phyloP scores from a whole-genome alignment of 164 flowering plant species.

The Taxillus chinensis region DNA sequence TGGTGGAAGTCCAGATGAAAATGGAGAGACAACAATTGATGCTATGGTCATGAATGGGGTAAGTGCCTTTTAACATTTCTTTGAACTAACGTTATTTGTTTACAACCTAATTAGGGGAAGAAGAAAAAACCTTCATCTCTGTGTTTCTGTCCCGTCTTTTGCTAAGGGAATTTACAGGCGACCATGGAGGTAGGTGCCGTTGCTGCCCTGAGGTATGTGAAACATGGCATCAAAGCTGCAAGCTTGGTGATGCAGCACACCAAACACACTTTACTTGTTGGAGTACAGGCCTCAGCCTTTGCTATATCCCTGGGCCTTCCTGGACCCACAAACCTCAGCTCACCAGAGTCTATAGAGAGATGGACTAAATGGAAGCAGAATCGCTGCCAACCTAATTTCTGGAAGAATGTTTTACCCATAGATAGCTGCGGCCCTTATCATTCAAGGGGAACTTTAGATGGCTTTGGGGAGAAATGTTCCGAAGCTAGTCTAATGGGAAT shows the following conservation, averaged over 20 bases:
- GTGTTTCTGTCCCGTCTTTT: slow-evolving; percentile 12
- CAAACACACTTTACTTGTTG: slow-evolving; percentile 82
- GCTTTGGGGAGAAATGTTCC: slow-evolving; percentile 22
- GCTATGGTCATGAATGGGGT: slow-evolving; percentile 98
- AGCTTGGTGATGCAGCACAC: slow-evolving; percentile 81
- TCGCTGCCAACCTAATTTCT: slow-evolving; percentile 80
- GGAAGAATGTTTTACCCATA: slow-evolving; percentile 61
- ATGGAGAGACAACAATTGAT: slow-evolving; percentile 93
- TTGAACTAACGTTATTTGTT: slow-evolving; percentile 1
- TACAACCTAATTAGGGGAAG: too few relatives aligned
- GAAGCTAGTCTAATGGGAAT: slow-evolving; percentile 13
- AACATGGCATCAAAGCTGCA: slow-evolving; percentile 89
- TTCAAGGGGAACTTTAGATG: slow-evolving; percentile 14
- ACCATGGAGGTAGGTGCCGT: slow-evolving; percentile 99
- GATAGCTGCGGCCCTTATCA: slow-evolving; percentile 81
- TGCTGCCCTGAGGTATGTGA: slow-evolving; percentile 87
- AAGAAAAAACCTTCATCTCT: background rate
- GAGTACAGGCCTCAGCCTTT: slow-evolving; percentile 79
- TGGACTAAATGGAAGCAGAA: slow-evolving; percentile 80
- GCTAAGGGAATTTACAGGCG: slow-evolving; percentile 55
- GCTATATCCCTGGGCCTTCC: slow-evolving; percentile 96
- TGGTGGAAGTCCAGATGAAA: slow-evolving; percentile 99
- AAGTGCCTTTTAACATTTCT: slow-evolving; percentile 8
- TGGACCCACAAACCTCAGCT: slow-evolving; percentile 89
- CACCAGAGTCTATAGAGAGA: slow-evolving; percentile 58